A percentile compares a stretch with the other conserved stretches of the same genome.
phyloP scores from a whole-genome alignment of 2,329 filamentous ascomycete genomes.

The Coniochaeta sp. region DNA sequence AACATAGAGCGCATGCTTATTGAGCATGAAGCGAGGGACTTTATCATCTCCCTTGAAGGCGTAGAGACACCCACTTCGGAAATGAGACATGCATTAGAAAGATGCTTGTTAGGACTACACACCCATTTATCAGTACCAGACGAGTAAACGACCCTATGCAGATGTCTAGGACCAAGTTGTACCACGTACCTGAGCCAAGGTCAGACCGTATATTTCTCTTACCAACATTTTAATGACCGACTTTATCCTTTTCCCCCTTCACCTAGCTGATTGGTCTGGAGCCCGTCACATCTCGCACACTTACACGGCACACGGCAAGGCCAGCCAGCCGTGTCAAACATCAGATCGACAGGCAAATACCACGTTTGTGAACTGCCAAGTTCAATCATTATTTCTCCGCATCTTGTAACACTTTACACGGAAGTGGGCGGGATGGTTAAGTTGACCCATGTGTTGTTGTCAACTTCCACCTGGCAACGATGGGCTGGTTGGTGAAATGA shows the following conservation, averaged over 20 bases:
- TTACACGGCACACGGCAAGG: background rate
- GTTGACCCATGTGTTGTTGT: background rate
- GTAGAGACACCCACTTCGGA: background rate
- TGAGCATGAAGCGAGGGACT: background rate
- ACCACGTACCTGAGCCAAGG: no score
- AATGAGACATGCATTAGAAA: no score
- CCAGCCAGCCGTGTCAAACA: background rate
- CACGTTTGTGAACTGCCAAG: background rate
- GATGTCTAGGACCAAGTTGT: no score
- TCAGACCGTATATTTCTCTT: no score
- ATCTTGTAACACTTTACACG: background rate
- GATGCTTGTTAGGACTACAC: no score
- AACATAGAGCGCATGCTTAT: background rate
- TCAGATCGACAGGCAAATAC: background rate
- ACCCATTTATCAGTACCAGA: no score
- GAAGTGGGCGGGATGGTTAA: background rate
- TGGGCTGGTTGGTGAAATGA: no score
- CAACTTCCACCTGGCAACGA: background rate
- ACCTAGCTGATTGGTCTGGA: background rate
- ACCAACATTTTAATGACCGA: no score
- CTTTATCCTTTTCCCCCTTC: background rate
- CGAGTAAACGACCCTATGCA: no score
- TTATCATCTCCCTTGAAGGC: background rate
- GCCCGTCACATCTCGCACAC: background rate
- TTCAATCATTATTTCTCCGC: background rate